Conservation (phyloP, 2,329 filamentous ascomycete species). For the Verticillium zaregamsianum region DNA sequence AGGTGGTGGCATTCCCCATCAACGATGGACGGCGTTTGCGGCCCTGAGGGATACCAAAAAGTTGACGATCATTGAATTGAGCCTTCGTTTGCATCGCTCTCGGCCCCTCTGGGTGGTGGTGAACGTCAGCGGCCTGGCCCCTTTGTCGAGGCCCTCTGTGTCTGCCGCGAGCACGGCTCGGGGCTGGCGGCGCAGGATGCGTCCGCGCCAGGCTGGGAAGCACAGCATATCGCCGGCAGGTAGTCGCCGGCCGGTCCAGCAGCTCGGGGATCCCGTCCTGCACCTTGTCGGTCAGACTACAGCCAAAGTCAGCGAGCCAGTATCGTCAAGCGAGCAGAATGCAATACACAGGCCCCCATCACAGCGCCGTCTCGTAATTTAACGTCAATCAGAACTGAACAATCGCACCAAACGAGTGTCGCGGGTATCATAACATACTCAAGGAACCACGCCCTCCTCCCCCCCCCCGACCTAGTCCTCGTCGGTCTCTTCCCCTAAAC, state of each 20-base stretch:
- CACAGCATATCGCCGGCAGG: neutral
- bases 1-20: neutral
- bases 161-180: neutral
- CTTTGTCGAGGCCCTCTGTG: too few relatives aligned
- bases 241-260: too few relatives aligned
- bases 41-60: constrained; percentile 1
- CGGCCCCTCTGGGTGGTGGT: neutral
- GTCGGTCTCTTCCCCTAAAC: neutral
- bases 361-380: neutral
- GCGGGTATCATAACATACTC: constrained; percentile 10
- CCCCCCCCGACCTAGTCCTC: neutral
- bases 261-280: too few relatives aligned
- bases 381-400: constrained; percentile 2
- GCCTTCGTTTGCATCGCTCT: neutral
- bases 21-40: constrained; percentile 2
- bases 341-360: constrained; percentile 2
- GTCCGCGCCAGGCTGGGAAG: neutral
- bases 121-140: neutral
- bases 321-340: neutral
- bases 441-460: neutral
- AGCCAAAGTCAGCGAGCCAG: neutral
- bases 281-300: too few relatives aligned
- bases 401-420: constrained; percentile 8
- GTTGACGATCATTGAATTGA: neutral
- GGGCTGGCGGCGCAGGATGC: neutral